Base-by-base conservation (phyloP, 352 stramenopile species). In the Saprolegnia diclina region DNA sequence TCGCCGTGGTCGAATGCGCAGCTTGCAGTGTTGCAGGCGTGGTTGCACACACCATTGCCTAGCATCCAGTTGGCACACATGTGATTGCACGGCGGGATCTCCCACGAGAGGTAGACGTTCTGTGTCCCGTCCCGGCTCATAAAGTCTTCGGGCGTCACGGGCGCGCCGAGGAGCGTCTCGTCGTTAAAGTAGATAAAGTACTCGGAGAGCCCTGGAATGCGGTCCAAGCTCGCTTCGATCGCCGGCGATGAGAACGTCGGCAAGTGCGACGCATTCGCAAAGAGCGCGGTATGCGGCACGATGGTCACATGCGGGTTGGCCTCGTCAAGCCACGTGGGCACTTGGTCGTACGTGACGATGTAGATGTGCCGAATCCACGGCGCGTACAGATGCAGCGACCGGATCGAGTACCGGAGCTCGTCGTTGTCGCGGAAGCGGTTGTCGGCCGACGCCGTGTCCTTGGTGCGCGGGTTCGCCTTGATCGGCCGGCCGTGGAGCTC, bases 181-280 rank as follows among this genome's bases (percentile, higher is more conserved):
- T 98, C 94, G 73, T 98, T 98, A 70, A 98, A 98, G 76, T 98
- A 98, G 5, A 98, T 65, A 72, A 98, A 98, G 65, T 88, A 84
- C 24, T 95, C 77, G 63, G 87, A 97, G 6, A 98, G 76, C 1
- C 89, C 91, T 0, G 88, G 91, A 65, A 98, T 97, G 67, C 91
- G 90, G 75, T 98, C 94, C 11, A 98, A 68, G 64, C 92, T 94
- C 78, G 90, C 89, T 76, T 98, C 93, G 69, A 98, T 98, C n/a
- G 94, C 84, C 1, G 94, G 90, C 10, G 93, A 98, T 40, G 82
- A 93, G 77, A 98, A 98, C 0, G 97, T 91, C 6, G 94, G 94
- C 54, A 98, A 64, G 56, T 97, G 85, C 40, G 78, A 90, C 59
- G 76, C 57, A 72, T 98, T 94, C 0, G 62, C 42, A 70, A 98